Conservation (phyloP, 2,329 filamentous ascomycete species). For the Seiridium cupressi region DNA sequence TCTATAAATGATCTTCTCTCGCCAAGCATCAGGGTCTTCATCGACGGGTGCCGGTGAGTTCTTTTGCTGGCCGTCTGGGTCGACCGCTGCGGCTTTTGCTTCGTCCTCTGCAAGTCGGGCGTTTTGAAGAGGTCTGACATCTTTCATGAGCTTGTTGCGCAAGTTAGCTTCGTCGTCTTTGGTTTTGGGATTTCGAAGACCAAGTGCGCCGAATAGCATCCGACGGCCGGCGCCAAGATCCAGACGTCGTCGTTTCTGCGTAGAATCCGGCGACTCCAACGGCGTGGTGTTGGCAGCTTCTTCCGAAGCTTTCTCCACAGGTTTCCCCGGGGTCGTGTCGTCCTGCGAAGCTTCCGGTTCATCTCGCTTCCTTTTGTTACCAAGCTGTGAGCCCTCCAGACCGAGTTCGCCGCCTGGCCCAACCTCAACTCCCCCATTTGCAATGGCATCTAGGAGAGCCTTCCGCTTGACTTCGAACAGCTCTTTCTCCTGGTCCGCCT, state of each 20-base stretch:
- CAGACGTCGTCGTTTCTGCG: constrained; percentile 30
- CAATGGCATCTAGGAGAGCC: constrained; percentile 49
- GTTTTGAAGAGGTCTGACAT: constrained; percentile 41
- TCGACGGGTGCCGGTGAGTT: constrained; percentile 22
- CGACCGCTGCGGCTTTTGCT: constrained; percentile 10
- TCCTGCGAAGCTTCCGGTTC: constrained; percentile 4
- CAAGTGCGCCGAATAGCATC: constrained; percentile 71
- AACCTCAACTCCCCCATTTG: constrained; percentile 50
- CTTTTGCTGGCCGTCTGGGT: constrained; percentile 19
- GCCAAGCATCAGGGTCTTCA: constrained; percentile 66
- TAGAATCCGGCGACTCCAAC: constrained; percentile 13
- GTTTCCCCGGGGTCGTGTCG: neutral
- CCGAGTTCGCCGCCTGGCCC: constrained; percentile 15
- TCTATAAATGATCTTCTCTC: constrained; percentile 67
- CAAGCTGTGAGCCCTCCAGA: constrained; percentile 5
- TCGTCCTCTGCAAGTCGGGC: constrained; percentile 25
- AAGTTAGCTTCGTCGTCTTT: constrained; percentile 66
- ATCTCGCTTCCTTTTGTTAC: constrained; percentile 22
- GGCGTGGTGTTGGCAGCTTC: neutral
- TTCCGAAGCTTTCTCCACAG: neutral
- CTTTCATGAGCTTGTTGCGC: constrained; percentile 57
- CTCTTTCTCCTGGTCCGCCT: constrained; percentile 23
- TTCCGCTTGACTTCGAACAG: constrained; percentile 50
- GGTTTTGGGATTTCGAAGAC: constrained; percentile 65
- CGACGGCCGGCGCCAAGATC: constrained; percentile 62